These are phyloP conservation scores for Apiospora phragmitis DNA, from an alignment of 2,329 filamentous ascomycete species.

Conservation along the genomic window DNA sequence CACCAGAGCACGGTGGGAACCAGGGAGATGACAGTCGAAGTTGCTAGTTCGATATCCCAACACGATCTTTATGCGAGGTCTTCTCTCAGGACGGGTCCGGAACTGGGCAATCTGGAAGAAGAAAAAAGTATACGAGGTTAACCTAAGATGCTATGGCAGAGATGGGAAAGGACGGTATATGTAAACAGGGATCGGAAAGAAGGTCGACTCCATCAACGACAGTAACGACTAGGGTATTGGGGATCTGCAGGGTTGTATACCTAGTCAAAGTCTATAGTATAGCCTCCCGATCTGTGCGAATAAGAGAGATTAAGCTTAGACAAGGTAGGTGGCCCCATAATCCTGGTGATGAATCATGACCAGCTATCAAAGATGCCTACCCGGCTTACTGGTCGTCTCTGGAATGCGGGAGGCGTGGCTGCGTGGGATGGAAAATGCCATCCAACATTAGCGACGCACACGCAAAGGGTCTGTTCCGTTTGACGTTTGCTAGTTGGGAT, in stretches of 20 bases:
- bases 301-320: conserved; percentile 1
- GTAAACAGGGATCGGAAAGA: conserved; percentile 3
- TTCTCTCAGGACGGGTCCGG: not conserved
- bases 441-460: not conserved
- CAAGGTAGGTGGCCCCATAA: not conserved
- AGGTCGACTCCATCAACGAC: not conserved
- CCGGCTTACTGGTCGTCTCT: not conserved
- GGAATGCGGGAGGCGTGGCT: conserved; percentile 7
- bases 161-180: not conserved
- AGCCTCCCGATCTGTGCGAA: conserved; percentile 1
- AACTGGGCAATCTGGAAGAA: not conserved
- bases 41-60: not conserved
- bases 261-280: not conserved
- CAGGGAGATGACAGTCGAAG: not conserved
- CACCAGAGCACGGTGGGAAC: not conserved
- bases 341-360: conserved; percentile 15
- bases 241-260: conserved; percentile 8
- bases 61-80: not conserved
- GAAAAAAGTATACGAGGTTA: not conserved
- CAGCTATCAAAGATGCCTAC: not conserved
- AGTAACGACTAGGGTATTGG: conserved; percentile 1
- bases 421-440: not conserved
- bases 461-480: not conserved
- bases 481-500: conserved; percentile 13
- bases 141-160: not conserved